Base-by-base conservation (phyloP, 495 filamentous ascomycete species). In the Podospora bellae-mahoneyi region DNA sequence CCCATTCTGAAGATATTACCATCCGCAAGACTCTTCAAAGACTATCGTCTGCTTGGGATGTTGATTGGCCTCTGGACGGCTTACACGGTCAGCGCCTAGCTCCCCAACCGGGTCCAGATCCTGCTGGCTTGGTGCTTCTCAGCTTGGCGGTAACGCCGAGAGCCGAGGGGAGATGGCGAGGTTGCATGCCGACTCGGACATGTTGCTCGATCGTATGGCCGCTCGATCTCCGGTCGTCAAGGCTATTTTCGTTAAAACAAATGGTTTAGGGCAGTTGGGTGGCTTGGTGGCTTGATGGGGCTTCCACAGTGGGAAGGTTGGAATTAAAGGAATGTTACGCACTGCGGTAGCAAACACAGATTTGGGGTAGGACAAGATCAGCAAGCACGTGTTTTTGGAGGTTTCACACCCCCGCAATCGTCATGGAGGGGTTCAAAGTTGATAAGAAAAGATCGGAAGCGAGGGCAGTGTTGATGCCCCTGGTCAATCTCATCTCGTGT, bases 131-230 rank as follows among this genome's bases (percentile, higher is more conserved):
- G 23, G 59, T 23, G 10, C 26, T 59, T 59, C 39, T 3, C 39
- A 48, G 10, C 39, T 48, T 48, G 34, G 30, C 28, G 18, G 60
- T 15, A 15, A 44, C 60, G 54, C 44, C 44, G 39, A 48, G 66
- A 63, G 20, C 60, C 55, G 56, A 60, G 66, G 26, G 60, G 55
- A 48, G 39, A 48, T 48, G 18, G 54, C 26, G 18, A 54, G 55
- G 55, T 62, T 62, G 6, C 60, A 62, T 30, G 6, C 32, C 32
- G 60, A 62, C 15, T 27, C 32, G 39, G 60, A 32, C 27, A 32
- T 27, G 60, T 27, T 32, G 13, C n/a, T 26, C n/a, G 55, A 19
- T 58, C 55, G 55, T 58, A 20, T 58, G n/a, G n/a, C 55, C 55
- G 55, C 55, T 58, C 55, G 55, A 58, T 58, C 13, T 58, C 55